A percentile compares a stretch with the other conserved stretches of the same genome.
Conservation (phyloP, 2,329 filamentous ascomycete species). For the Colletotrichum paranaense region DNA sequence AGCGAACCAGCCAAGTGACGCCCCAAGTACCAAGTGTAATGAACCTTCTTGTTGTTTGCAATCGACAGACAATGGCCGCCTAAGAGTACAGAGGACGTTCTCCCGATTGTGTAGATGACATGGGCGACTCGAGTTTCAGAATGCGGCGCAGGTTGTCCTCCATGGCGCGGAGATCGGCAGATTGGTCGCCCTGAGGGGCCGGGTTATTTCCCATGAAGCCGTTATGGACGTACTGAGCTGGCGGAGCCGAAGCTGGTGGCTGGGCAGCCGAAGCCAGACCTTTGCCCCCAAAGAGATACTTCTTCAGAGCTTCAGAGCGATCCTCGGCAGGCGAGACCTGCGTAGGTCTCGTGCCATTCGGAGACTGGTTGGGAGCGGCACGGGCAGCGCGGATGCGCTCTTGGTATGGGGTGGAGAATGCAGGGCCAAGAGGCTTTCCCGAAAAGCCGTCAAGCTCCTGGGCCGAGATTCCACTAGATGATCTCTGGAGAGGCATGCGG, state of each 20-base stretch:
- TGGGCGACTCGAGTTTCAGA: constrained; percentile 53
- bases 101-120: constrained; percentile 38
- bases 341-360: constrained; percentile 4
- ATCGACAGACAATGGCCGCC: not conserved
- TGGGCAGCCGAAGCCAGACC: constrained; percentile 34
- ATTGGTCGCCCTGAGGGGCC: constrained; percentile 33
- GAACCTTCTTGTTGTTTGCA: not conserved
- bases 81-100: constrained; percentile 31
- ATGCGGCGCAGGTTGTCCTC: constrained; percentile 66
- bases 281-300: constrained; percentile 62
- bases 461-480: constrained; percentile 66
- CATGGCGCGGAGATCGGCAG: constrained; percentile 59
- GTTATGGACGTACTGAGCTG: constrained; percentile 14
- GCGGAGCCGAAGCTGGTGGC: constrained; percentile 3
- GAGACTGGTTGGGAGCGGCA: constrained; percentile 40
- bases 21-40: not conserved
- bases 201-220: constrained; percentile 2
- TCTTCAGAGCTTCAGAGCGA: constrained; percentile 64
- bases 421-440: constrained; percentile 67
- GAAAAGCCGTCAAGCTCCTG: constrained; percentile 75
- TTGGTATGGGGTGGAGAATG: constrained; percentile 75
- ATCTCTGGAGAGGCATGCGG: constrained; percentile 22
- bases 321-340: constrained; percentile 40
- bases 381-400: constrained; percentile 70
- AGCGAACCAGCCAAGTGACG: not conserved